A percentile compares a stretch with the other conserved stretches of the same genome.
Evolutionary conservation across 2,329 filamentous ascomycete species (phyloP).

Genomic region (Graphium sp.): DNA sequence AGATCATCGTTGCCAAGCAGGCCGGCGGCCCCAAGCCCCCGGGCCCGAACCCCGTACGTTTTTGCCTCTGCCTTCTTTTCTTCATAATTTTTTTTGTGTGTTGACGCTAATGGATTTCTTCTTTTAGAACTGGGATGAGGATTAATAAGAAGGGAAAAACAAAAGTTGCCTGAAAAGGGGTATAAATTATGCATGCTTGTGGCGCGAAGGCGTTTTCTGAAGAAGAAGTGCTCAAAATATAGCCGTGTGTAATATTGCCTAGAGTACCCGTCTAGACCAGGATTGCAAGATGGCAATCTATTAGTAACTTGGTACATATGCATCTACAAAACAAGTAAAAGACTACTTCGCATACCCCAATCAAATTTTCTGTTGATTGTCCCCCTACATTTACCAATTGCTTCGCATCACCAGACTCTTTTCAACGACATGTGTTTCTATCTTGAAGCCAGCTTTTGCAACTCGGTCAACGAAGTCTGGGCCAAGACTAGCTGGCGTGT

Average conservation of each 20-base stretch:
- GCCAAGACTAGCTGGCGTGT: slow-evolving; percentile 57
- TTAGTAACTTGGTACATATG: no score
- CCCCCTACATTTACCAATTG: no score
- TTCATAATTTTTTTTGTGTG: background rate
- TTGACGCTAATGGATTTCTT: slow-evolving; percentile 11
- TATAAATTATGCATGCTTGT: no score
- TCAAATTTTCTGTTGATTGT: no score
- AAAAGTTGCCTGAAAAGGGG: slow-evolving; percentile 1
- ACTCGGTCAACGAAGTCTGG: slow-evolving; percentile 49
- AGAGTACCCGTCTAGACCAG: no score
- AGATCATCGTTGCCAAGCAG: slow-evolving; percentile 96
- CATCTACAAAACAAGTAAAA: no score
- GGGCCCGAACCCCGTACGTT: slow-evolving; percentile 61
- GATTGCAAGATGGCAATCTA: no score
- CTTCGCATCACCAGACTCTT: no score
- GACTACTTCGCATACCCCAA: no score
- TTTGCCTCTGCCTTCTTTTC: slow-evolving; percentile 20
- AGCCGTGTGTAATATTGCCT: no score
- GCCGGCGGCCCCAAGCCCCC: slow-evolving; percentile 95
- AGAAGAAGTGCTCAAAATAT: no score
- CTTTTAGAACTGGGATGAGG: slow-evolving; percentile 43
- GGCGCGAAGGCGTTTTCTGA: no score
- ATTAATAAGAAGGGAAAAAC: slow-evolving; percentile 21
- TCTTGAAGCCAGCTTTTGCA: slow-evolving; percentile 41
- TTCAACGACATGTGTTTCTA: slow-evolving; percentile 34